Base-by-base conservation (phyloP, 768 basidiomycete species). In the Mycena crocata region DNA sequence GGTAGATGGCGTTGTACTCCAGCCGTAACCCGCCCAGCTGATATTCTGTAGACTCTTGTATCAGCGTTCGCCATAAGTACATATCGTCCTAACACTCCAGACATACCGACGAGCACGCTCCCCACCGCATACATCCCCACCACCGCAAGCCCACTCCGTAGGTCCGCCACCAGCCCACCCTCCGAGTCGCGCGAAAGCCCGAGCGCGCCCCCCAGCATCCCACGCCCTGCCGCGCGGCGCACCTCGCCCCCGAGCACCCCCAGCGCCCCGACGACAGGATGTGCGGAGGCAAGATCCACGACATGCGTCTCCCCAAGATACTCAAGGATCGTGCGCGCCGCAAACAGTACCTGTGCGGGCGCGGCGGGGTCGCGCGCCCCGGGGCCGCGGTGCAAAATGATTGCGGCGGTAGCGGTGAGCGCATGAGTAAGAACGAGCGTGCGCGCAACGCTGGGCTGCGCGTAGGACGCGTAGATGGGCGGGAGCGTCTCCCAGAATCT, bases 211-310 rank as follows among this genome's bases (percentile, higher is more conserved):
- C 35, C 7, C 26, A n/a, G 42, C 51, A 37, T 23, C 17, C 46
- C 5, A 0, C 39, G 30, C 26, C 57, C 24, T 30, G 57, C 64
- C 4, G 57, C 59, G 32, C 65, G 52, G 4, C 65, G 23, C 42
- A 49, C 45, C 28, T 37, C 1, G 51, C 64, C 62, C 17, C 64
- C 63, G 4, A 57, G 5, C 28, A 31, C 19, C 1, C 52, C 46
- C 2, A 73, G 52, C 9, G 51, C 42, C 0, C 72, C 72, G 0
- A 68, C 51, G 4, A 73, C 57, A 1, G 72, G 72, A 40, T 66
- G 65, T 26, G 60, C 51, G 6, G 39, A 44, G 21, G 42, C 52
- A 13, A 40, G 31, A 26, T 62, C 55, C 17, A 34, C n/a, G 5
- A 55, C 44, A 15, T 56, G 37, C 23, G 58, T 21, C 35, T 67